Conservation (phyloP, 768 basidiomycete genomes). For the Leccinellum luteum region DNA sequence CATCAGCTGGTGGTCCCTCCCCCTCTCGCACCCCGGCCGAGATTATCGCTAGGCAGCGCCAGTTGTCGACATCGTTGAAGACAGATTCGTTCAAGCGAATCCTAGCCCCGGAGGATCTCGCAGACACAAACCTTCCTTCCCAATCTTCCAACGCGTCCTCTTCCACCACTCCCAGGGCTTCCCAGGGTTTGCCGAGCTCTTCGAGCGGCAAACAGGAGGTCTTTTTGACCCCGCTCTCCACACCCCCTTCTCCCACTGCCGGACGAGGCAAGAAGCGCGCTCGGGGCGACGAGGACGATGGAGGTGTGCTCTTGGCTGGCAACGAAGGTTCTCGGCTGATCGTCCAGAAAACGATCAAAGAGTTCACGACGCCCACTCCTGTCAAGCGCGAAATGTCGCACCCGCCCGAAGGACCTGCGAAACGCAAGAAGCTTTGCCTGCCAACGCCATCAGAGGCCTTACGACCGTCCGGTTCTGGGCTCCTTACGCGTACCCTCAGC, state of each 20-base stretch:
- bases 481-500: conserved; percentile 1
- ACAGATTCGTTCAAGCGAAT: conserved; percentile 15
- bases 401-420: background rate
- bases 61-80: background rate
- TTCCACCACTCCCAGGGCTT: background rate
- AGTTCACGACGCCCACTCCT: background rate
- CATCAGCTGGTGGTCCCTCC: background rate
- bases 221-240: background rate
- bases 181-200: background rate
- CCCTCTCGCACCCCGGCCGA: conserved; percentile 1
- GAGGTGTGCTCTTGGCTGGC: background rate
- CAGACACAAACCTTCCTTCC: background rate
- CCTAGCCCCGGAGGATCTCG: background rate
- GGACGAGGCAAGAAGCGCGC: conserved; percentile 17
- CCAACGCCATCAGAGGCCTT: background rate
- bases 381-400: conserved; percentile 1
- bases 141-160: background rate
- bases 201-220: background rate
- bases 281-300: conserved; percentile 8
- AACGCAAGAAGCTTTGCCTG: conserved; percentile 15
- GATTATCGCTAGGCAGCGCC: conserved; percentile 10
- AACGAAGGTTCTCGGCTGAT: background rate
- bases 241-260: conserved; percentile 10
- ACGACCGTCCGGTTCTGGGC: background rate
- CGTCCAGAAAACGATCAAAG: background rate